phyloP scores from a whole-genome alignment of 2,329 filamentous ascomycete genomes.

The Pseudogymnoascus sp. region DNA sequence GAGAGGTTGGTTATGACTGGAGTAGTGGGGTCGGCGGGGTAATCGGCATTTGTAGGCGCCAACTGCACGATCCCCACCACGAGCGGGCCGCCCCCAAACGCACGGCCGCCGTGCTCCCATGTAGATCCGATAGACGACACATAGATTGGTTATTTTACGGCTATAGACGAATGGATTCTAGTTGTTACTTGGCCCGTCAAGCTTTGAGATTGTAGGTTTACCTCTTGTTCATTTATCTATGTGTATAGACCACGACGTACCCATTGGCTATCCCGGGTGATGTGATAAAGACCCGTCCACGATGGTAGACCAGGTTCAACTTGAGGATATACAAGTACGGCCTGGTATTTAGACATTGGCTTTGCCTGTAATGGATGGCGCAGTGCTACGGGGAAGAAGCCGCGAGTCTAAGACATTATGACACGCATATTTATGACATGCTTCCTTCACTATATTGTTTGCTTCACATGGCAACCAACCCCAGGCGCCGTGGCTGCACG shows the following conservation, averaged over 20 bases:
- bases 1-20: not conserved
- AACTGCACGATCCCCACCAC: not conserved
- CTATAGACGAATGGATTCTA: not conserved
- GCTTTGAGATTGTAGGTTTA: not conserved
- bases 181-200: not conserved
- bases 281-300: not conserved
- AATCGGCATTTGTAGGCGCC: slow-evolving; percentile 7
- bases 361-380: not conserved
- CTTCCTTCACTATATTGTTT: not conserved
- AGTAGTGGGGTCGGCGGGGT: not conserved
- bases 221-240: not conserved
- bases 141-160: not conserved
- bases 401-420: not conserved
- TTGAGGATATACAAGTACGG: not conserved
- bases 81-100: not conserved
- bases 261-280: not conserved
- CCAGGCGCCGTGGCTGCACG: not conserved
- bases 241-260: not conserved
- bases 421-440: not conserved
- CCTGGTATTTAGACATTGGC: not conserved
- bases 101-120: not conserved
- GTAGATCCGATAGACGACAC: not conserved
- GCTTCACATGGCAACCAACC: not conserved
- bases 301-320: not conserved
- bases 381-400: not conserved